phyloP scores from a whole-genome alignment of 2,329 filamentous ascomycete genomes.

The Cercospora janseana region DNA sequence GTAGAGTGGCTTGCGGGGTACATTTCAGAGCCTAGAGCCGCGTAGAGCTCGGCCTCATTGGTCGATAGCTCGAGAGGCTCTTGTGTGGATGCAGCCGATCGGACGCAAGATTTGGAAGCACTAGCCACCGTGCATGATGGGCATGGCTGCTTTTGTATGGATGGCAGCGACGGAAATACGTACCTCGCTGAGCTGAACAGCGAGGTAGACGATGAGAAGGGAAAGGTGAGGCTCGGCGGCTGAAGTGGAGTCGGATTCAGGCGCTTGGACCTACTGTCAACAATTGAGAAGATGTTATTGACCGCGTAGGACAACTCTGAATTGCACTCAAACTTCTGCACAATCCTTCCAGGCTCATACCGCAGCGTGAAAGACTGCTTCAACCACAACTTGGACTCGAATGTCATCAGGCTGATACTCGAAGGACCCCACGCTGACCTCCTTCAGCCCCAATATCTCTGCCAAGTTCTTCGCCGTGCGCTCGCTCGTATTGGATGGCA shows the following conservation, averaged over 20 bases:
- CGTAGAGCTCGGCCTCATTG: constrained; percentile 7
- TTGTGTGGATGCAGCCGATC: neutral
- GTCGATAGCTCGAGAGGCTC: constrained; percentile 2
- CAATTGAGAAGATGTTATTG: constrained; percentile 6
- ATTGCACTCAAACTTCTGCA: neutral
- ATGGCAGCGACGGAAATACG: neutral
- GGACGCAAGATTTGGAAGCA: constrained; percentile 24
- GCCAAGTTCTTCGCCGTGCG: constrained; percentile 13
- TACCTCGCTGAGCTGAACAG: constrained; percentile 1
- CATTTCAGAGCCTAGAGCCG: constrained; percentile 23
- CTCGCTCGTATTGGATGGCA: neutral
- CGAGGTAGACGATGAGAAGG: neutral
- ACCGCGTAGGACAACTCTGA: no score
- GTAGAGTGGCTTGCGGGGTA: constrained; percentile 24
- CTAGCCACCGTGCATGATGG: constrained; percentile 12
- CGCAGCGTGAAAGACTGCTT: constrained; percentile 2
- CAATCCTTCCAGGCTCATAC: neutral
- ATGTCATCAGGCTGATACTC: constrained; percentile 18
- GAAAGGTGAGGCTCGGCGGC: neutral
- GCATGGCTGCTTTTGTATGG: constrained; percentile 9
- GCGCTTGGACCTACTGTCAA: constrained; percentile 2
- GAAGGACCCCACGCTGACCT: constrained; percentile 8
- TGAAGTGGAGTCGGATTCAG: neutral
- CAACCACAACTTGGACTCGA: constrained; percentile 1
- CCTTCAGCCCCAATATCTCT: constrained; percentile 7